A percentile compares a stretch with the other conserved stretches of the same genome.
Conservation (phyloP, 225 moss, liverwort and hornwort species). For the Sphagnum contortum region DNA sequence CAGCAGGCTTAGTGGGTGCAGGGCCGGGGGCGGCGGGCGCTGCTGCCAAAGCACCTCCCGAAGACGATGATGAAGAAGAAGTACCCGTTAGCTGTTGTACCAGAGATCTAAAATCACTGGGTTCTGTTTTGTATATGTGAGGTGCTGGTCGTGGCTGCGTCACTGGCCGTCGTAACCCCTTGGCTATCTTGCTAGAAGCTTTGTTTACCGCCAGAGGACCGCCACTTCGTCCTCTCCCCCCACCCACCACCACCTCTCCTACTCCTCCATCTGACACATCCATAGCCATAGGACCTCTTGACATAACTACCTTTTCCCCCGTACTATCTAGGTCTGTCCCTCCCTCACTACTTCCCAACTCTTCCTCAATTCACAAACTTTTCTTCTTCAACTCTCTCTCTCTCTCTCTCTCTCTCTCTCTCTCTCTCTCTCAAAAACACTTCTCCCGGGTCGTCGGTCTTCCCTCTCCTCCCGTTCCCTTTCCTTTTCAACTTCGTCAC, state of each 20-base stretch:
- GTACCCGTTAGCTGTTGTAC: conserved; percentile 93
- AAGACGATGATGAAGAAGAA: conserved; percentile 19
- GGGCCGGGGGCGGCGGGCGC: conserved; percentile 5
- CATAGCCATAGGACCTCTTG: conserved; percentile 26
- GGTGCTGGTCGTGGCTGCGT: conserved; percentile 69
- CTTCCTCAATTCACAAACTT: too few species aligned
- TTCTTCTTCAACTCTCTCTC: too few species aligned
- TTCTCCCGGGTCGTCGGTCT: too few species aligned
- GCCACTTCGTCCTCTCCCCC: conserved; percentile 33
- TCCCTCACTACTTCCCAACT: background rate
- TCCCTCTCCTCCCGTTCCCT: too few species aligned
- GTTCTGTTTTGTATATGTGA: conserved; percentile 87
- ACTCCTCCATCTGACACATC: conserved; percentile 26
- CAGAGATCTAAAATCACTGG: conserved; percentile 69
- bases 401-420: too few species aligned
- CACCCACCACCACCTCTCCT: conserved; percentile 3
- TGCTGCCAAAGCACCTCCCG: too few species aligned
- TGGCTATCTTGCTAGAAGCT: conserved; percentile 70
- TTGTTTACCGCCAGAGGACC: conserved; percentile 80
- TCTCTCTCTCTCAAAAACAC: too few species aligned
- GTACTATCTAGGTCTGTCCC: conserved; percentile 9
- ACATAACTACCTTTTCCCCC: too few species aligned
- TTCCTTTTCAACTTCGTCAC: too few species aligned
- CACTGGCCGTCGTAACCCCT: conserved; percentile 63
- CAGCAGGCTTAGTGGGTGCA: conserved; percentile 46